Base-by-base conservation (phyloP, 1,139 yeast genomes). In the Geotrichum europaeum region DNA sequence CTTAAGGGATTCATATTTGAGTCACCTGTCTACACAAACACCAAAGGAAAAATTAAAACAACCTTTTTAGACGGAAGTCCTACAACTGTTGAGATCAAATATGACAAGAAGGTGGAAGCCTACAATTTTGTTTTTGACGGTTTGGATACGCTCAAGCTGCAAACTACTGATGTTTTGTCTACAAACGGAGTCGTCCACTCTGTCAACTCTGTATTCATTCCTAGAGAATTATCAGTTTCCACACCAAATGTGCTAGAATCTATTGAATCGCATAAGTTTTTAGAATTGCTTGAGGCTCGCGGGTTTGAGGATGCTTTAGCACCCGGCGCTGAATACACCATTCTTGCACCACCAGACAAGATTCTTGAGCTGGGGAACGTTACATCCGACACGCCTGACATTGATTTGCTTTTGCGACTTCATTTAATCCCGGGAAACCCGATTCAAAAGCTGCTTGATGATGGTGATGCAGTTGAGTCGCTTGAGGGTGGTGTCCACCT, bases 141-240 rank as follows among this genome's bases (percentile, higher is more conserved):
- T 4, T n/a, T 28, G 20, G 36, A 15, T 10, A 55, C 36, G 1
- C 53, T 61, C 18, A 61, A 63, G 30, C 64, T 70, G 2, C 77
- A 79, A 56, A 80, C 83, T 62, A 77, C 84, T 1, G 97, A 94
- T 70, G 79, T 90, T 9, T 71, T 94, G 20, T 91, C 89, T 71
- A 84, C 82, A 63, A 86, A 87, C 69, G 99, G 98, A 0, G 97
- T 92, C 0, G 82, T 89, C 1, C 98, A 91, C 70, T 84, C 92
- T 1, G 76, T 88, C 4, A 75, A 79, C 54, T 73, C 79, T 12
- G 78, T 89, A 0, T 69, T 83, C 1, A 74, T 90, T 12, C 96
- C 97, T 0, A 72, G 74, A 0, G 72, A 76, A 40, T 73, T 92
- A 40, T 72, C 77, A 10, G 80, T 94, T 3, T 73, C 85, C 0